These are phyloP conservation scores for Rhodamnia argentea DNA, from an alignment of 345 rosid genomes.

Conservation along the genomic window DNA sequence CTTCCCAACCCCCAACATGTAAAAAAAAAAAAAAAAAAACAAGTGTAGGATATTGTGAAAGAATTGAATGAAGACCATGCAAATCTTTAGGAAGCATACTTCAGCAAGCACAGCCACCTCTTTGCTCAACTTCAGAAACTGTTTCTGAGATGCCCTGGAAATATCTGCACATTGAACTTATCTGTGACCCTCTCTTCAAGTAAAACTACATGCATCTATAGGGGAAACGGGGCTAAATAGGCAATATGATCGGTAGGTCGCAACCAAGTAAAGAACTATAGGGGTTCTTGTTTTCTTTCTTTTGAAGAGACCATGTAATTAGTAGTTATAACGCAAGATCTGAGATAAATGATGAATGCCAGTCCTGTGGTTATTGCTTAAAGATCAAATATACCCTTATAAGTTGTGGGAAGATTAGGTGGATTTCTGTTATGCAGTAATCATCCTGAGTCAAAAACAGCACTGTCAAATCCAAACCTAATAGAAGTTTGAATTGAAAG, in stretches of 20 bases:
- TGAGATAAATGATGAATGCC: not conserved
- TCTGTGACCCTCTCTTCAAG: too few species aligned
- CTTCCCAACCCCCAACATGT: not conserved
- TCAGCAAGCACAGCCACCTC: conserved; percentile 72
- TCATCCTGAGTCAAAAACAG: not conserved
- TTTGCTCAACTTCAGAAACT: conserved; percentile 45
- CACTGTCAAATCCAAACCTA: not conserved
- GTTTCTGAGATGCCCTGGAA: conserved; percentile 40
- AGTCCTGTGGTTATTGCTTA: not conserved
- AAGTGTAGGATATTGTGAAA: not conserved
- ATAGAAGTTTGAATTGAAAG: not conserved
- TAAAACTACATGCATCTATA: not conserved
- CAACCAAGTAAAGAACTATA: not conserved
- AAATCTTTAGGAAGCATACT: not conserved
- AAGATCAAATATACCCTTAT: not conserved
- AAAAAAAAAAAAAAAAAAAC: not conserved
- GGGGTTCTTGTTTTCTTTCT: not conserved
- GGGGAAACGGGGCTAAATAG: not conserved
- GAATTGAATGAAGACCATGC: not conserved
- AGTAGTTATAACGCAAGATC: not conserved
- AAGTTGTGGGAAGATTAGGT: not conserved
- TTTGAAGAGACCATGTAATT: not conserved
- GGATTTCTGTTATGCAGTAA: not conserved
- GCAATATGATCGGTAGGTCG: not conserved
- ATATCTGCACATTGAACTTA: conserved; percentile 29